These are phyloP conservation scores for Phytophthora meadii DNA, from an alignment of 352 stramenopile species.

Conservation along the genomic window DNA sequence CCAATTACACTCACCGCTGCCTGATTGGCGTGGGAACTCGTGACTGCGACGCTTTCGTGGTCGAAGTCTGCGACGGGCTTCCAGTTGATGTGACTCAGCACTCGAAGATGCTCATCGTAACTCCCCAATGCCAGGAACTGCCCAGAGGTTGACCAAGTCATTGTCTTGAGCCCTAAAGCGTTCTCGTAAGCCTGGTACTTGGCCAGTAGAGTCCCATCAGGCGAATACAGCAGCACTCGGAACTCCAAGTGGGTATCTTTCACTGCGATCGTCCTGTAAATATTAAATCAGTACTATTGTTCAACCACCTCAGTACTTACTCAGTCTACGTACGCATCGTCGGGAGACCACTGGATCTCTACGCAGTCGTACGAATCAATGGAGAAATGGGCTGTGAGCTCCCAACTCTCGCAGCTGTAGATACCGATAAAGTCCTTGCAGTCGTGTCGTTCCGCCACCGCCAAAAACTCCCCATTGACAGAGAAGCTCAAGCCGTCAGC, in stretches of 20 bases:
- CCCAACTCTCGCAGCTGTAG: conserved; percentile 80
- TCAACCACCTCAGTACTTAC: neutral
- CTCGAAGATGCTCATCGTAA: conserved; percentile 79
- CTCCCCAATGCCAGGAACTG: conserved; percentile 83
- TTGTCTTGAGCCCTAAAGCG: conserved; percentile 72
- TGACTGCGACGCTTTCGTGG: conserved; percentile 65
- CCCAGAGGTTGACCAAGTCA: conserved; percentile 80
- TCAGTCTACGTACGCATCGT: conserved; percentile 59
- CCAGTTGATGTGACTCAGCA: conserved; percentile 83
- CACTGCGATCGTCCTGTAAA: conserved; percentile 60
- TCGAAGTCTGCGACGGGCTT: conserved; percentile 78
- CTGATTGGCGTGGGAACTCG: conserved; percentile 49
- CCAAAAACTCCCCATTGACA: conserved; percentile 58
- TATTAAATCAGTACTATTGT: too few relatives aligned
- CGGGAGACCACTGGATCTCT: conserved; percentile 72
- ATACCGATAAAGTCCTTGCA: conserved; percentile 87
- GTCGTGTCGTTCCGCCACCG: conserved; percentile 74
- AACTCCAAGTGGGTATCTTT: conserved; percentile 81
- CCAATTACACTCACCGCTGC: conserved; percentile 39
- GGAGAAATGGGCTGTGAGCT: conserved; percentile 72
- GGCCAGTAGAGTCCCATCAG: conserved; percentile 61
- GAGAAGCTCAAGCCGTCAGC: conserved; percentile 76
- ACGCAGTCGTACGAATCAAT: conserved; percentile 85
- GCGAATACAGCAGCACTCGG: conserved; percentile 73
- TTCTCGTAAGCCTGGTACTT: conserved; percentile 88